Base-by-base conservation (phyloP, 768 basidiomycete genomes). In the Tulasnella sp. region DNA sequence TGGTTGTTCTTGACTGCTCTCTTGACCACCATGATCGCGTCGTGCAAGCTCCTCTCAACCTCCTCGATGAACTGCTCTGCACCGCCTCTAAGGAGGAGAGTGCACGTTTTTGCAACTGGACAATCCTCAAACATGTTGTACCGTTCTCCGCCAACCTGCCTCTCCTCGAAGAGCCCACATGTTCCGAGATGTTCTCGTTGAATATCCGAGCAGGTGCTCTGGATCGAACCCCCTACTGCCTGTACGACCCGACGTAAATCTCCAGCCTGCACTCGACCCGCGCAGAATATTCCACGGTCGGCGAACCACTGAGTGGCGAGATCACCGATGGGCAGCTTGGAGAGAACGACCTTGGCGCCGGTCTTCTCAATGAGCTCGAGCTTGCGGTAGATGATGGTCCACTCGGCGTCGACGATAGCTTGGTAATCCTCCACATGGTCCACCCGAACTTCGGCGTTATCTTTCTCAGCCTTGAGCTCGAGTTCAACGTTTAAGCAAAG, bases 11-110 rank as follows among this genome's bases (percentile, higher is more conserved):
- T 91, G 80, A 99, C 91, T 4, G 97, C 96, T 72, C 97, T 88
- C 84, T 97, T 97, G 64, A 99, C 97, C n/a, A 99, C 96, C 96
- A 99, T 99, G 80, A 99, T 94, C 1, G 97, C 96, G 82, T 99
- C 97, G 81, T 99, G 97, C 79, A 99, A 84, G 89, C 94, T 96
- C 76, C 97, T 86, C 83, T 99, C 97, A 9, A 99, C 96, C 83
- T 99, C 97, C 81, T 95, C 95, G 78, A 99, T 99, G 83, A 99
- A 99, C 82, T 99, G 97, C 81, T 99, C 96, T 0, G 97, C 97
- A 37, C 97, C 97, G 77, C 97, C 97, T 72, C 97, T 89, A 77
- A 99, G 89, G 31, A 99, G 83, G 8, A 99, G 84, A 19, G 97
- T 99, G 82, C 97, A 98, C 0, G 97, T 99, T 84, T 94, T 96